Evolutionary conservation across 768 basidiomycete genomes (phyloP), one percentile per base, ranked within the genome.

Genomic region (Gloeophyllum trabeum): DNA sequence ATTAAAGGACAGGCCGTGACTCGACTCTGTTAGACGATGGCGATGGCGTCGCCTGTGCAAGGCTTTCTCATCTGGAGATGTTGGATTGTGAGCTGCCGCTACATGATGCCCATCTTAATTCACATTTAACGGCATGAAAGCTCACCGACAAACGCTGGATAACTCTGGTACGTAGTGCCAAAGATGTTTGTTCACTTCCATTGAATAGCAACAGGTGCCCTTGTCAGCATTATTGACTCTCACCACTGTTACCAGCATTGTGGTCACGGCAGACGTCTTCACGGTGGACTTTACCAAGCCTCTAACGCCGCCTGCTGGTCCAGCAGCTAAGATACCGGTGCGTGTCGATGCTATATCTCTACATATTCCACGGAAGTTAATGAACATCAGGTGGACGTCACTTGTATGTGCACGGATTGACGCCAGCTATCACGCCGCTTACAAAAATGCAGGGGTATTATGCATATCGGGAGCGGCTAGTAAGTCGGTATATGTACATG

Each of bases 61-160:
- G 45, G 45, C 1, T 58, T 57, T 40, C 45, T 55, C 7, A 55
- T 50, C 22, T 53, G 54, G 52, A 46, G 56, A 20, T 58, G 56
- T 44, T 57, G 56, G 56, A 41, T 43, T 23, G 55, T 58, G 20
- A 19, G 52, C 16, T 32, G 28, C 16, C 28, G 10, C 28, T 32
- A 10, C 10, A 32, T 32, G 10, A 10, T 10, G 10, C 28, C 28
- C 28, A 32, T 10, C 10, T 10, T 32, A 10, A 32, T 32, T 32
- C 28, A 32, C 28, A 16, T 16, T n/a, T n/a, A n/a, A n/a, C n/a
- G n/a, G 28, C 16, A 10, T 16, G 14, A 16, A 18, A 50, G 50
- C 36, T 52, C 5, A 43, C 51, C 25, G 43, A 48, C 39, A 25
- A 47, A 6, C 47, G 39, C 25, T 43, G 18, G 23, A 22, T 38